phyloP scores from a whole-genome alignment of 176 grass and related monocot species.

The Alloteropsis semialata region DNA sequence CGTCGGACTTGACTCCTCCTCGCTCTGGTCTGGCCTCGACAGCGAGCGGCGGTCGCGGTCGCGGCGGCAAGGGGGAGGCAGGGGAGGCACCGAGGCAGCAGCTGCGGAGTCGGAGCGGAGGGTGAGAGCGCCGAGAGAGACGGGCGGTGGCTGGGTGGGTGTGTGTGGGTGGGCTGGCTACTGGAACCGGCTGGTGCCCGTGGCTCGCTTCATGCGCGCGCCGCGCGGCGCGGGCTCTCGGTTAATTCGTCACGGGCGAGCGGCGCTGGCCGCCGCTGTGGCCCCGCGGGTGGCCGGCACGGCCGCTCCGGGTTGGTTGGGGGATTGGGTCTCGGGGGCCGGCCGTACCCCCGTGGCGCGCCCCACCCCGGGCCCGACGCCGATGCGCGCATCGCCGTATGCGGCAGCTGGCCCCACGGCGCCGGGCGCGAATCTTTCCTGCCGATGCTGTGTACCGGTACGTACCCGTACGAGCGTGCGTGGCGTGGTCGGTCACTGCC shows the following conservation, averaged over 20 bases:
- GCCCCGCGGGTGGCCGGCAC: neutral
- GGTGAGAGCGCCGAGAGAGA: slow-evolving; percentile 24
- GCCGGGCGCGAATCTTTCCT: slow-evolving; percentile 20
- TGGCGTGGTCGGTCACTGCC: too few species aligned
- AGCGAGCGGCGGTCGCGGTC: slow-evolving; percentile 52
- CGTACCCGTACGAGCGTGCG: neutral
- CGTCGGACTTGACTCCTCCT: slow-evolving; percentile 5
- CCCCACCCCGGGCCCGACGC: neutral
- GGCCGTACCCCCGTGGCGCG: neutral
- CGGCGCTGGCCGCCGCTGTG: neutral
- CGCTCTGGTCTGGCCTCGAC: slow-evolving; percentile 8
- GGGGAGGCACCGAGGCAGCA: slow-evolving; percentile 24
- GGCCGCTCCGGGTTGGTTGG: neutral
- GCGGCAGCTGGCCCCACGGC: neutral
- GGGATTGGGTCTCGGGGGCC: too few species aligned
- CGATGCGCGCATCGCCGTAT: neutral
- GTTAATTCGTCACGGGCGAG: neutral
- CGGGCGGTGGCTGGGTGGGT: neutral
- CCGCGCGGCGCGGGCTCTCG: too few species aligned
- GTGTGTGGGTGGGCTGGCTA: neutral
- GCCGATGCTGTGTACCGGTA: neutral
- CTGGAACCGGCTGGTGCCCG: neutral
- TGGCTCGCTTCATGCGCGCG: too few species aligned
- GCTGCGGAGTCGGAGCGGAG: neutral
- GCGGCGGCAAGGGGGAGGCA: slow-evolving; percentile 32